Evolutionary conservation across 805 yeast genomes (phyloP), one percentile per base, ranked within the genome.

Genomic region (Teunomyces atbi): DNA sequence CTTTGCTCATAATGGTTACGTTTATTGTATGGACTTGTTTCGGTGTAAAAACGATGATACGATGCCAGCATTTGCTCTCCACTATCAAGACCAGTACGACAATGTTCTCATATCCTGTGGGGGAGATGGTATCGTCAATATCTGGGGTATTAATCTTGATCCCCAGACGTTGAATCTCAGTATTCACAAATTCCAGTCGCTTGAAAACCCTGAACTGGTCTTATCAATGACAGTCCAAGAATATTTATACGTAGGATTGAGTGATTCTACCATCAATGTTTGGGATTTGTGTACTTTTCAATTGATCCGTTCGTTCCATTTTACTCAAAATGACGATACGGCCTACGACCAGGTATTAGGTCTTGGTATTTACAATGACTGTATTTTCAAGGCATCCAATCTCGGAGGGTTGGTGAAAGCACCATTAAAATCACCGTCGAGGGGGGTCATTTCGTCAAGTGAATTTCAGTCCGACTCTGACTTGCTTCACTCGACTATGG

Each of bases 1-100:
- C 4, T 92, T 88, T 65, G 97, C 99, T 2, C 99, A 92, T 62
- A 82, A 88, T 59, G 96, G 98, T 12, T 92, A 87, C 55, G 83
- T 92, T 10, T 90, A 91, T 62, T 76, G 90, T 35, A 79, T 88
- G 78, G 69, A 71, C 18, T 50, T 73, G 13, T 49, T 59, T 38
- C 63, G 61, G 13, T 57, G 63, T 35, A 46, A 47, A 40, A 28
- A 57, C 13, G 48, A 51, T n/a, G 26, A 42, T 38, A 15, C 33
- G 4, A 7, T 8, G 15, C 18, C 33, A 13, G 15, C 33, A 12
- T 30, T 30, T 30, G 16, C 18, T 15, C 33, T 30, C n/a, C 47
- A 53, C 20, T 59, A 52, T 35, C 45, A 56, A 2, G 47, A 48
- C 4, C 18, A 28, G 5, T 57, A 49, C 45, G 51, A 52, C 10